A percentile compares a stretch with the other conserved stretches of the same genome.
These are phyloP conservation scores for Wickerhamiella cacticola DNA, from an alignment of 805 yeast genomes.

Conservation along the genomic window DNA sequence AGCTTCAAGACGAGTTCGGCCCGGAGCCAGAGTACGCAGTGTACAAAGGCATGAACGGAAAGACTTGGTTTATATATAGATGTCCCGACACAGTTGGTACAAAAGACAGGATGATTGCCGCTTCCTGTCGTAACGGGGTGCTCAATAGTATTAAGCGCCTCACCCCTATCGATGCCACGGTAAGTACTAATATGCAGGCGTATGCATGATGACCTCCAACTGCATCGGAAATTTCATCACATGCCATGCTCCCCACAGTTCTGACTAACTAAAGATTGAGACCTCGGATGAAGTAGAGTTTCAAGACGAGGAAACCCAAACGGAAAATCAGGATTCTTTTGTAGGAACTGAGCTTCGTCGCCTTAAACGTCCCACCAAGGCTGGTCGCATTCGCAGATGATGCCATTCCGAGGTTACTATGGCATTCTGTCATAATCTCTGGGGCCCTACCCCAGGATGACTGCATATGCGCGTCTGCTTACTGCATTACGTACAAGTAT, in stretches of 20 bases:
- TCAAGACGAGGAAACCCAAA: background rate
- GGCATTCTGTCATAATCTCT: too few species aligned
- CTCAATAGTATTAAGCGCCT: slow-evolving; percentile 21
- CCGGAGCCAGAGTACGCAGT: slow-evolving; percentile 11
- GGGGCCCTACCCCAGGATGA: slow-evolving; percentile 7
- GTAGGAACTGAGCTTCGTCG: slow-evolving; percentile 7
- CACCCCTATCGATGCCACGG: slow-evolving; percentile 17
- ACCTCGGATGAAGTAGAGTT: slow-evolving; percentile 12
- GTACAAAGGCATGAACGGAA: slow-evolving; percentile 25
- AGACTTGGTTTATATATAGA: slow-evolving; percentile 3
- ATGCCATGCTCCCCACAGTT: slow-evolving; percentile 12
- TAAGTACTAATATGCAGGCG: slow-evolving; percentile 12
- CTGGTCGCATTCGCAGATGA: too few species aligned
- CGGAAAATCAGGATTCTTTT: background rate
- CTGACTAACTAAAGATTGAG: slow-evolving; percentile 14
- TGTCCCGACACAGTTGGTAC: slow-evolving; percentile 76
- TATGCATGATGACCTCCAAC: background rate
- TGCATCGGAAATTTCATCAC: slow-evolving; percentile 7
- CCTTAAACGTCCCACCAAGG: slow-evolving; percentile 20
- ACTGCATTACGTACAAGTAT: slow-evolving; percentile 11
- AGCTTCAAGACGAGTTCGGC: slow-evolving; percentile 2
- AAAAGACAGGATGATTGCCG: slow-evolving; percentile 84
- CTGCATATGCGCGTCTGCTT: slow-evolving; percentile 4
- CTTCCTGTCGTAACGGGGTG: slow-evolving; percentile 47
- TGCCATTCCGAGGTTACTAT: too few species aligned